Evolutionary conservation across 2,329 filamentous ascomycete genomes (phyloP).

Genomic region (Fusarium longipes): DNA sequence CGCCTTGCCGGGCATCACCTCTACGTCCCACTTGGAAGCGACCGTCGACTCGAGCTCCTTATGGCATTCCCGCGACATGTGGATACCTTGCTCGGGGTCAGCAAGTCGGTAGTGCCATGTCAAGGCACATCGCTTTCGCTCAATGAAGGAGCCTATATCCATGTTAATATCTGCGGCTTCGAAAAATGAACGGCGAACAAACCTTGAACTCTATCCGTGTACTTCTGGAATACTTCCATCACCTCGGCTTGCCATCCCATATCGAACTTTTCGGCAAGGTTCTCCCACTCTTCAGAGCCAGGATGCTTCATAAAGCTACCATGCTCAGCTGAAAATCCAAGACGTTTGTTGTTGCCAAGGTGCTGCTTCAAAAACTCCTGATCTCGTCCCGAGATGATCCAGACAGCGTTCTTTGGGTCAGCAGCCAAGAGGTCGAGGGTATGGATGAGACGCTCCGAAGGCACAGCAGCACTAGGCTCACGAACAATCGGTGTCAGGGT

Average conservation of each 20-base stretch:
- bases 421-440: conserved; percentile 82
- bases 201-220: conserved; percentile 88
- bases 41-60: conserved; percentile 83
- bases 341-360: conserved; percentile 87
- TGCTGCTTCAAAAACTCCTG: conserved; percentile 91
- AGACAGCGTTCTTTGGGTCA: conserved; percentile 88
- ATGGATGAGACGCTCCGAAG: conserved; percentile 83
- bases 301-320: conserved; percentile 94
- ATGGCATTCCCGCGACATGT: conserved; percentile 84
- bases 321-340: conserved; percentile 97
- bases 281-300: conserved; percentile 82
- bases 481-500: conserved; percentile 95
- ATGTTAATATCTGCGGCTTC: conserved; percentile 7
- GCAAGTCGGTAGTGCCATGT: conserved; percentile 98
- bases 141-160: conserved; percentile 83
- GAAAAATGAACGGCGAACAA: conserved; percentile 47
- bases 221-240: conserved; percentile 84
- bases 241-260: conserved; percentile 95
- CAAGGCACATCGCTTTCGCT: conserved; percentile 91
- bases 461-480: conserved; percentile 88
- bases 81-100: conserved; percentile 84
- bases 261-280: conserved; percentile 84
- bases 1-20: conserved; percentile 96
- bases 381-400: conserved; percentile 97
- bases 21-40: conserved; percentile 84